A percentile compares a stretch with the other conserved stretches of the same genome.
phyloP scores from a whole-genome alignment of 352 stramenopile genomes.

The Globisporangium rhizosaccharum region DNA sequence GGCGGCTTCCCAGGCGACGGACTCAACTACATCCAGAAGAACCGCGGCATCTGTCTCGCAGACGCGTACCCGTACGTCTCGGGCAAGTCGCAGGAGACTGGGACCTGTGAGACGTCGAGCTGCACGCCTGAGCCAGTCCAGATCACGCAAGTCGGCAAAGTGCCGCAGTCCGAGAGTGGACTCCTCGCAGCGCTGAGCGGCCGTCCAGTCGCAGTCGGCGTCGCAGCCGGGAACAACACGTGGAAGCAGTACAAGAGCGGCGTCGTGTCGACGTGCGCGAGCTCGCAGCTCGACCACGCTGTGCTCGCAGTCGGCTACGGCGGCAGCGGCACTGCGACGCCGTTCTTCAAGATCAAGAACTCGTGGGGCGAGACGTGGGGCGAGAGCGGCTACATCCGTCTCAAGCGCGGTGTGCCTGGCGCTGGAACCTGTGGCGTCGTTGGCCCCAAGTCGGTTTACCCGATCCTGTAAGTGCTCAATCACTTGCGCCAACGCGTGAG shows the following conservation, averaged over 20 bases:
- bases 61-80: constrained; percentile 82
- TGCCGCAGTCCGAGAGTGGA: constrained; percentile 71
- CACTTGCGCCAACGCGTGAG: too few relatives aligned
- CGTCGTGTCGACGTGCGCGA: constrained; percentile 79
- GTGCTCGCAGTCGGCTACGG: constrained; percentile 96
- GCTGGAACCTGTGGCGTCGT: constrained; percentile 53
- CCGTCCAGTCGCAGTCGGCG: constrained; percentile 92
- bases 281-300: constrained; percentile 94
- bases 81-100: constrained; percentile 23
- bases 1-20: constrained; percentile 88
- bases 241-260: constrained; percentile 98
- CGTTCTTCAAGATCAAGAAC: constrained; percentile 97
- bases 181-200: constrained; percentile 84
- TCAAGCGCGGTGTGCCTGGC: constrained; percentile 77
- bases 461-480: constrained; percentile 23
- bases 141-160: constrained; percentile 42
- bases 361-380: constrained; percentile 94
- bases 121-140: constrained; percentile 27
- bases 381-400: constrained; percentile 91
- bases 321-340: constrained; percentile 21
- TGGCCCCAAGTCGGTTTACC: constrained; percentile 53
- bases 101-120: constrained; percentile 22
- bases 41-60: constrained; percentile 74
- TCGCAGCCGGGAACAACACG: constrained; percentile 91
- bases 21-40: constrained; percentile 83